Conservation (phyloP, 2,329 filamentous ascomycete species). For the Colletotrichum sp. region DNA sequence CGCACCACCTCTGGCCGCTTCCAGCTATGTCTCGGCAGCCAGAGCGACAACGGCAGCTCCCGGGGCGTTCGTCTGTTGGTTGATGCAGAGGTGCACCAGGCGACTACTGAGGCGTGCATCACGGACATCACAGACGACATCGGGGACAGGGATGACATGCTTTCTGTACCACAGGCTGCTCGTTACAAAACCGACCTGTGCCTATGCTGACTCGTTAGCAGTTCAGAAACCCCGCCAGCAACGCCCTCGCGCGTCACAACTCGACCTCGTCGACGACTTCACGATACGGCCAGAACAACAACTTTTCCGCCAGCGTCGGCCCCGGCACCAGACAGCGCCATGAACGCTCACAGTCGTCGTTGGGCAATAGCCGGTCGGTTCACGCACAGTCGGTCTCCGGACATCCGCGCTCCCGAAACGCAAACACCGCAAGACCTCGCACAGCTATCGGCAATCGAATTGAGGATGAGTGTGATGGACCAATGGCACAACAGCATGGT, state of each 20-base stretch:
- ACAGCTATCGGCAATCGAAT: conserved; percentile 46
- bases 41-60: not conserved
- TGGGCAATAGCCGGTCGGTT: conserved; percentile 51
- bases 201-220: conserved; percentile 23
- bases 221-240: conserved; percentile 33
- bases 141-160: conserved; percentile 8
- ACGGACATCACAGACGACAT: not conserved
- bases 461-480: conserved; percentile 41
- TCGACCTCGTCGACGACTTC: conserved; percentile 32
- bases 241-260: conserved; percentile 39
- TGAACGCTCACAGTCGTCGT: conserved; percentile 58
- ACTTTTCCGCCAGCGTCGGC: conserved; percentile 64
- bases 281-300: conserved; percentile 35
- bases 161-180: conserved; percentile 4
- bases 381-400: conserved; percentile 10
- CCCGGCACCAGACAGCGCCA: conserved; percentile 45
- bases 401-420: conserved; percentile 45
- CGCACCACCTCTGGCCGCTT: conserved; percentile 2
- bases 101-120: not conserved
- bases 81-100: not conserved
- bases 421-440: conserved; percentile 39
- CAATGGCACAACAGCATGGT: conserved; percentile 36
- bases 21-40: conserved; percentile 1
- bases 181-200: not conserved
- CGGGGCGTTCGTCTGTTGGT: not conserved